Conservation (phyloP, 192 early-diverging fungal genomes). For the Coemansia sp. region DNA sequence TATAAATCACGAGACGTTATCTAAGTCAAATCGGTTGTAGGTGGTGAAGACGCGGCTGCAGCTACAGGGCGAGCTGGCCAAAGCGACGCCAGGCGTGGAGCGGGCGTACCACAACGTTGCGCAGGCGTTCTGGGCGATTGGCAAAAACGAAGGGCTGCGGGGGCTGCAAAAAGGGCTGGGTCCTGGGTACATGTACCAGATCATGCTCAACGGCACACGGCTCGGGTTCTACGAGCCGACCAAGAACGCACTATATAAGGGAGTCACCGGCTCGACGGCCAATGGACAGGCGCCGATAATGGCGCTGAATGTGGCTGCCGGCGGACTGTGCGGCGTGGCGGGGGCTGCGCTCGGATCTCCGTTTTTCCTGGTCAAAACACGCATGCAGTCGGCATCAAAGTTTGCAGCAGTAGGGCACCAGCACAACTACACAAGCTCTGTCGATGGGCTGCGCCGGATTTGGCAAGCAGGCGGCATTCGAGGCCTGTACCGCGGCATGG, state of each 20-base stretch:
- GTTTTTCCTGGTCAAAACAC: slow-evolving; percentile 88
- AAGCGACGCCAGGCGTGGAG: slow-evolving; percentile 39
- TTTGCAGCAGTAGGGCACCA: slow-evolving; percentile 78
- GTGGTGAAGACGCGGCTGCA: slow-evolving; percentile 93
- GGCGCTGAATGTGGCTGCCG: slow-evolving; percentile 68
- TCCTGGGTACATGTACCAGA: slow-evolving; percentile 88
- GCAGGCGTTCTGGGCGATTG: slow-evolving; percentile 74
- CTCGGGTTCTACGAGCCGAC: slow-evolving; percentile 90
- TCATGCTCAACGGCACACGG: slow-evolving; percentile 89
- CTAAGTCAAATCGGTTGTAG: slow-evolving; percentile 34
- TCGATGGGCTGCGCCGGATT: slow-evolving; percentile 66
- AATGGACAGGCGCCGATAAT: slow-evolving; percentile 38
- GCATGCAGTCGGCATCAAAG: slow-evolving; percentile 74
- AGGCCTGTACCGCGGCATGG: slow-evolving; percentile 83
- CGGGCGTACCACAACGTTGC: slow-evolving; percentile 75
- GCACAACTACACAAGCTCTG: slow-evolving; percentile 75
- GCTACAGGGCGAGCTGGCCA: slow-evolving; percentile 84
- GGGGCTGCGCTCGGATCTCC: slow-evolving; percentile 84
- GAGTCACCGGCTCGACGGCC: slow-evolving; percentile 40
- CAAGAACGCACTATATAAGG: slow-evolving; percentile 57
- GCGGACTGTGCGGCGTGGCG: slow-evolving; percentile 74
- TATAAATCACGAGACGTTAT: background rate
- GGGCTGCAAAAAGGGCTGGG: slow-evolving; percentile 86
- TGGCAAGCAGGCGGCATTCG: slow-evolving; percentile 69
- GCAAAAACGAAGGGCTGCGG: slow-evolving; percentile 77